A percentile compares a stretch with the other conserved stretches of the same genome.
These are phyloP conservation scores for Oehlia diaphana DNA, from an alignment of 192 early-diverging fungal species.

Conservation along the genomic window DNA sequence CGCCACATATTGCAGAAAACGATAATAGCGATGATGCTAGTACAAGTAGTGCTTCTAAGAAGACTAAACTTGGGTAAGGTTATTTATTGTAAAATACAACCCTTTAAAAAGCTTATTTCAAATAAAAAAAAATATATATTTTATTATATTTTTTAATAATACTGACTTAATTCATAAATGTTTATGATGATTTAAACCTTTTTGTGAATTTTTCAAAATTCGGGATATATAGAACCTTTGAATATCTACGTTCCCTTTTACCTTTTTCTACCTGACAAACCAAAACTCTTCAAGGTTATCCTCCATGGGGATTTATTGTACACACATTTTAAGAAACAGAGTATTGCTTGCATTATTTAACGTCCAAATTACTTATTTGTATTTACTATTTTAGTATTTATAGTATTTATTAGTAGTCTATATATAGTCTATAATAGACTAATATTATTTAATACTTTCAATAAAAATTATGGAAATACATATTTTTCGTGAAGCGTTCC, in stretches of 20 bases:
- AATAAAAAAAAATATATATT: neutral
- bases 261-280: neutral
- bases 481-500: no score
- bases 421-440: no score
- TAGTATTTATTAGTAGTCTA: no score
- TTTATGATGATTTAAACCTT: neutral
- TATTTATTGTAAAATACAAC: neutral
- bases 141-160: neutral
- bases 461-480: no score
- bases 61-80: conserved; percentile 2
- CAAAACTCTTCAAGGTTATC: neutral
- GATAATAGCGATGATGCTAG: neutral
- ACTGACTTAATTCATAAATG: neutral
- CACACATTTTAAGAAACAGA: no score
- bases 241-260: conserved; percentile 5
- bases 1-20: neutral
- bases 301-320: neutral
- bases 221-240: neutral
- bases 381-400: no score
- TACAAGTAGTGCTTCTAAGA: conserved; percentile 1
- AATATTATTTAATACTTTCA: no score
- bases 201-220: neutral
- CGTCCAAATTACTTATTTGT: no score
- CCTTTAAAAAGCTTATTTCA: neutral
- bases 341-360: no score